phyloP scores from a whole-genome alignment of 306 rosid genomes.

The Carpinus fangiana region DNA sequence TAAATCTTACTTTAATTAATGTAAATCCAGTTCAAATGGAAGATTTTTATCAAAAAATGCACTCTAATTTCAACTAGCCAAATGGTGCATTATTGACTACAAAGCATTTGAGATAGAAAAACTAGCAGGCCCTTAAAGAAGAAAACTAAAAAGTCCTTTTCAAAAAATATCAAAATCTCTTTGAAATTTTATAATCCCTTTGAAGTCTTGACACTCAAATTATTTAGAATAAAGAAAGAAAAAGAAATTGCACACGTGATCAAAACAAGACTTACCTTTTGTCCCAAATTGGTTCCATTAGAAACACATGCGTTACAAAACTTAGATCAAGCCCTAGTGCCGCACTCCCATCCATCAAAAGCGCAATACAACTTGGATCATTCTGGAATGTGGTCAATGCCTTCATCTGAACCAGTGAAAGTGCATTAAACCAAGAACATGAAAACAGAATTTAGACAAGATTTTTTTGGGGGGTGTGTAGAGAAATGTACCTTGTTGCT shows the following conservation, averaged over 20 bases:
- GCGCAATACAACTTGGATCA: constrained; percentile 80
- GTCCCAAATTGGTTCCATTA: constrained; percentile 99
- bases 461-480: too few species aligned
- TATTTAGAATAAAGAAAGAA: not conserved
- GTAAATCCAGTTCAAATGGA: not conserved
- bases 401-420: constrained; percentile 69
- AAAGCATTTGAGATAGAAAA: not conserved
- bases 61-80: not conserved
- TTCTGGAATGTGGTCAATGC: constrained; percentile 77
- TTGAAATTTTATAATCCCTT: constrained; percentile 26
- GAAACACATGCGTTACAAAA: constrained; percentile 81
- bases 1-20: not conserved
- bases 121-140: not conserved
- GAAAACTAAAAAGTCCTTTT: not conserved
- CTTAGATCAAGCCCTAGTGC: constrained; percentile 98
- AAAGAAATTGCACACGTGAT: constrained; percentile 10
- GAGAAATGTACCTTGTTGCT: constrained; percentile 63
- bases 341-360: constrained; percentile 99
- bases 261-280: constrained; percentile 57
- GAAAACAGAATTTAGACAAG: not conserved
- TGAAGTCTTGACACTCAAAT: constrained; percentile 12
- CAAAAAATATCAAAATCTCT: not conserved
- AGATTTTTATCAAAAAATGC: not conserved
- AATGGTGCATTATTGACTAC: not conserved
- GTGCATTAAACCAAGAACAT: constrained; percentile 26